Percentiles rank a stretch among this genome's conserved stretches.
Conservation (phyloP, 2,329 filamentous ascomycete species). For the Xylogone sp. region DNA sequence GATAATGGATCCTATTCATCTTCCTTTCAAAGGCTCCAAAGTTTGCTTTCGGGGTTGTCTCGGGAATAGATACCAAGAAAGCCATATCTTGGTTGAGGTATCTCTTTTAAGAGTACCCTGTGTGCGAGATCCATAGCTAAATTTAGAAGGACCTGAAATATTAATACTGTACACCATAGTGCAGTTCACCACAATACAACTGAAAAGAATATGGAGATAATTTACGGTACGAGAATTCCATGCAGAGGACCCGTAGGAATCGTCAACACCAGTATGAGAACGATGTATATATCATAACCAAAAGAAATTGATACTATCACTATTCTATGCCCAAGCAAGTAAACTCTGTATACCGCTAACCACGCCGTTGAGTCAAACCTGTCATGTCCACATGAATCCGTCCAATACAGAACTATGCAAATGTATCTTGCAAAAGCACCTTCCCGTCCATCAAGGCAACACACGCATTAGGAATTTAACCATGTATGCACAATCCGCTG, state of each 20-base stretch:
- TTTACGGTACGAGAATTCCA: too few species aligned
- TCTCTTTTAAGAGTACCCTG: too few species aligned
- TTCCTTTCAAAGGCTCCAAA: too few species aligned
- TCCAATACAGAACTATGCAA: not conserved
- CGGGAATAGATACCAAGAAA: too few species aligned
- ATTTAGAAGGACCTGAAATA: too few species aligned
- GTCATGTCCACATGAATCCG: not conserved
- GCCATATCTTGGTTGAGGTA: too few species aligned
- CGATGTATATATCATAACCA: not conserved
- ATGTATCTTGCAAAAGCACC: not conserved
- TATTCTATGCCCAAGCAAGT: not conserved
- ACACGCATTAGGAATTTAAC: not conserved
- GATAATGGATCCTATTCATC: too few species aligned
- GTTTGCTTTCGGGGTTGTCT: too few species aligned
- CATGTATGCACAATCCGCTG: not conserved
- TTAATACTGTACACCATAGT: too few species aligned
- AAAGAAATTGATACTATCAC: not conserved
- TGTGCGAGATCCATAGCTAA: too few species aligned
- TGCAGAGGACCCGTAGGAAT: not conserved
- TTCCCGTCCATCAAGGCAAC: not conserved
- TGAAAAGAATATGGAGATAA: too few species aligned
- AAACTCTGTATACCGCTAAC: not conserved
- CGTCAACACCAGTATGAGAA: not conserved
- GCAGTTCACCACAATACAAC: too few species aligned
- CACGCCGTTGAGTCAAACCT: not conserved